Evolutionary conservation across 352 stramenopile species (phyloP).

Genomic region (Phytopythium helicoides): DNA sequence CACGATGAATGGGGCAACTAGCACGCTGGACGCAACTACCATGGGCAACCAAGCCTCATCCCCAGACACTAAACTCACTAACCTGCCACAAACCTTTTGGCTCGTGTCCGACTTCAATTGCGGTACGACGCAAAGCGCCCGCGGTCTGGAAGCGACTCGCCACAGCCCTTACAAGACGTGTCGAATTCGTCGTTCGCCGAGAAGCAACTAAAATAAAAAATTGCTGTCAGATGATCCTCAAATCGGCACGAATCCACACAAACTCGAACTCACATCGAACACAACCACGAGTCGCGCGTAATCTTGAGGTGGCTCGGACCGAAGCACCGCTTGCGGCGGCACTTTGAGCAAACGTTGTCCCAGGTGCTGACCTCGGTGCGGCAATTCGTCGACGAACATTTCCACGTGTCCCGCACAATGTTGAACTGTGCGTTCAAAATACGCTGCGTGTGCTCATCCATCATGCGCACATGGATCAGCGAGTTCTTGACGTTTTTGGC

Average conservation of each 20-base stretch:
- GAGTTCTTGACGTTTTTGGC: constrained; percentile 63
- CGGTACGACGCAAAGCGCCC: constrained; percentile 31
- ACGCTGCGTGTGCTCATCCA: constrained; percentile 43
- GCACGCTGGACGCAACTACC: too few species aligned
- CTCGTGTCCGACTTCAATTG: neutral
- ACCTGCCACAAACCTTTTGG: neutral
- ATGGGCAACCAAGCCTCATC: too few species aligned
- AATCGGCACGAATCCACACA: neutral
- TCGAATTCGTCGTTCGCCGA: constrained; percentile 43
- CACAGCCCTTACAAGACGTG: constrained; percentile 39
- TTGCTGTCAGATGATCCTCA: constrained; percentile 4
- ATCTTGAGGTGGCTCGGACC: constrained; percentile 46
- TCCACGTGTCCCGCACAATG: constrained; percentile 46
- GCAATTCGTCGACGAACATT: constrained; percentile 36
- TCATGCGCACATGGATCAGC: constrained; percentile 41
- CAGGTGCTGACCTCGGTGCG: constrained; percentile 65
- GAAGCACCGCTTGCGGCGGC: constrained; percentile 47
- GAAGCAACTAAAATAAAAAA: constrained; percentile 36
- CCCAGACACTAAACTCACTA: too few species aligned
- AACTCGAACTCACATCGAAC: constrained; percentile 45
- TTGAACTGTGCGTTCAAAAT: constrained; percentile 47
- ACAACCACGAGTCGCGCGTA: constrained; percentile 51
- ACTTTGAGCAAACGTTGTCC: constrained; percentile 48
- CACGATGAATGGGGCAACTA: too few species aligned
- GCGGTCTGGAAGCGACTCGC: constrained; percentile 29